Percentiles rank a stretch among this genome's conserved stretches.
These are phyloP conservation scores for Coemansia sp. DNA, from an alignment of 192 early-diverging fungal species.

Conservation along the genomic window DNA sequence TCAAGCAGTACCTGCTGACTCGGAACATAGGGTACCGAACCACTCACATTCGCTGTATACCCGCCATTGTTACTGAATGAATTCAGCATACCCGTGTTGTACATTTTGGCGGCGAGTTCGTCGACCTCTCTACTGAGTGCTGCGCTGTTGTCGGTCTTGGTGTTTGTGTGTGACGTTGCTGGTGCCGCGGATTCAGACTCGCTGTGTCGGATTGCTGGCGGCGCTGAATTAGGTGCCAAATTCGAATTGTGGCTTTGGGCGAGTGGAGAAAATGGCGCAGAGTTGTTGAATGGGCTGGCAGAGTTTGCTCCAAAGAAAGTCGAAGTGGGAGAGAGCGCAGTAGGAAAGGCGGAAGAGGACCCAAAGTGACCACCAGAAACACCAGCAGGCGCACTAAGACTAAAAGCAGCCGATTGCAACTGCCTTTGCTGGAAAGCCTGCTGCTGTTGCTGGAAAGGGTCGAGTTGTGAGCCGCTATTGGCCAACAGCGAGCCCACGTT, in stretches of 20 bases:
- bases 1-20: constrained; percentile 47
- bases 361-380: constrained; percentile 11
- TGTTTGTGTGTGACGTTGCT: constrained; percentile 1
- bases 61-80: not conserved
- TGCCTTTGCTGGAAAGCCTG: constrained; percentile 4
- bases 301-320: constrained; percentile 20
- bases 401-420: constrained; percentile 21
- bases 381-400: constrained; percentile 16
- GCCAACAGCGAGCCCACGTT: constrained; percentile 5
- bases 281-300: constrained; percentile 25
- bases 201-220: not conserved
- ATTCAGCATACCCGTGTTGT: constrained; percentile 32
- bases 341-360: constrained; percentile 22
- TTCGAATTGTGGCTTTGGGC: constrained; percentile 1
- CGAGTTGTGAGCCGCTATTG: constrained; percentile 22
- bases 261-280: constrained; percentile 15
- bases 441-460: constrained; percentile 20
- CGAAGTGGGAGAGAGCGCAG: constrained; percentile 27
- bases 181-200: not conserved
- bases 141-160: constrained; percentile 14
- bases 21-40: constrained; percentile 38
- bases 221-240: constrained; percentile 6
- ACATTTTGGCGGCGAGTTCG: constrained; percentile 42
- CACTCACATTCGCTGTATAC: not conserved
- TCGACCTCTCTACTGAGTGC: constrained; percentile 22